These are phyloP conservation scores for Sporothrix dimorphospora DNA, from an alignment of 2,329 filamentous ascomycete genomes.

Conservation along the genomic window DNA sequence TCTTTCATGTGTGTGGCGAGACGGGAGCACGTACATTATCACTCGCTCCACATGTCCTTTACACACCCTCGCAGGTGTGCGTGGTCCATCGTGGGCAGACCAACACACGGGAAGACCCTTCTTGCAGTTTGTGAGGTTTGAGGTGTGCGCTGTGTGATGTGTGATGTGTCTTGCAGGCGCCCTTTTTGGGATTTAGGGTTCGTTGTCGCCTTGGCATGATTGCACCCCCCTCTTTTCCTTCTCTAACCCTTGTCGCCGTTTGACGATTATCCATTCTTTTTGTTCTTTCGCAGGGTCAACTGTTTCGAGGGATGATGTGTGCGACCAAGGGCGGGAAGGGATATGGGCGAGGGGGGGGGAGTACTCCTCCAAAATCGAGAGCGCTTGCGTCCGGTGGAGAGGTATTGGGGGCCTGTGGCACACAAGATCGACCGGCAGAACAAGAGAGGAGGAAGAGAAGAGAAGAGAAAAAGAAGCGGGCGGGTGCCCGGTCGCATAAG, in stretches of 20 bases:
- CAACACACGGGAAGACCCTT: slow-evolving; percentile 1
- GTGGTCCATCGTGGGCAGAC: not conserved
- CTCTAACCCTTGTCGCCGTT: not conserved
- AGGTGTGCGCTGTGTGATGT: not conserved
- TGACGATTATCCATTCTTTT: not conserved
- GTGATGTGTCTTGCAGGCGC: slow-evolving; percentile 14
- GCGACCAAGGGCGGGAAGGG: slow-evolving; percentile 16
- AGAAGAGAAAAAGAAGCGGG: not conserved
- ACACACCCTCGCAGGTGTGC: too few relatives aligned
- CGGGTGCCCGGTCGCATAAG: slow-evolving; percentile 5
- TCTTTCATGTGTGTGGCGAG: too few relatives aligned
- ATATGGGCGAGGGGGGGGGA: not conserved
- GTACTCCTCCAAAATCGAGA: not conserved
- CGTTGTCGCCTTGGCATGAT: slow-evolving; percentile 10
- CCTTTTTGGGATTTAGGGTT: not conserved
- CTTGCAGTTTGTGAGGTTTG: slow-evolving; percentile 1
- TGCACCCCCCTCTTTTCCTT: not conserved
- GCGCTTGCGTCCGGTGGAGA: not conserved
- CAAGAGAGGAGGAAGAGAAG: not conserved
- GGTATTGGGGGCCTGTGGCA: not conserved
- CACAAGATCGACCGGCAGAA: slow-evolving; percentile 14
- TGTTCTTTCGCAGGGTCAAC: not conserved
- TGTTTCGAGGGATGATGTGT: not conserved
- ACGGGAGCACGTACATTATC: not conserved
- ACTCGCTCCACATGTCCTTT: not conserved